phyloP scores from a whole-genome alignment of 225 moss, liverwort and hornwort species.

The Antitrichia curtipendula region DNA sequence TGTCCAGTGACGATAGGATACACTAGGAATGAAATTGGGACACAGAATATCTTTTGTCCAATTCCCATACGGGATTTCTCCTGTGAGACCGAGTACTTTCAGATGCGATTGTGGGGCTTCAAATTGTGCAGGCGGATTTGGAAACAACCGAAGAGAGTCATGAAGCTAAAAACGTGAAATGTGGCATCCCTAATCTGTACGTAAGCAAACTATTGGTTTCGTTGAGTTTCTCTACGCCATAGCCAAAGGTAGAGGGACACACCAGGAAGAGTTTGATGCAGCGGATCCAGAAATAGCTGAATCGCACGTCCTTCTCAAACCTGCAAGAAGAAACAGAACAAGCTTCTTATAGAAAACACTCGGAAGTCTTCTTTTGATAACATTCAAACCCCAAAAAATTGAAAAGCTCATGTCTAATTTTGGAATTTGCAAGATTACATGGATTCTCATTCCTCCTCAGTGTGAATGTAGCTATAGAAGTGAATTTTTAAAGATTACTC shows the following conservation, averaged over 20 bases:
- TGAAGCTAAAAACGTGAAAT: not conserved
- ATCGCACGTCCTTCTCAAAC: conserved; percentile 78
- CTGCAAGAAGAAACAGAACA: conserved; percentile 8
- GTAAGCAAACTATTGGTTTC: not conserved
- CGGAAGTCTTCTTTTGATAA: not conserved
- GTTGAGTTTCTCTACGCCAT: not conserved
- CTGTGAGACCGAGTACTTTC: not conserved
- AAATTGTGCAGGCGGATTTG: not conserved
- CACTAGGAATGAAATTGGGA: not conserved
- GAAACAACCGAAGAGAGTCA: not conserved
- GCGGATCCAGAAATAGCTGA: conserved; percentile 91
- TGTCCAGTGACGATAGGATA: not conserved
- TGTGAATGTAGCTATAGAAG: not conserved
- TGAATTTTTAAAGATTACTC: not conserved
- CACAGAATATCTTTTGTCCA: not conserved
- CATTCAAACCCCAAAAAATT: not conserved
- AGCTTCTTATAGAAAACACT: not conserved
- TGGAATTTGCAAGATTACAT: not conserved
- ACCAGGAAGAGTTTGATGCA: conserved; percentile 53
- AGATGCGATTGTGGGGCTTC: not conserved
- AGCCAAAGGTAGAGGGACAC: not conserved
- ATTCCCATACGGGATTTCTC: not conserved
- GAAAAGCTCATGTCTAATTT: not conserved
- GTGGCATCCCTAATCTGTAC: not conserved
- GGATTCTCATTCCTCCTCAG: not conserved